Percentiles rank a stretch among this genome's conserved stretches.
Conservation (phyloP, 192 early-diverging fungal genomes). For the Backusella morwellensis region DNA sequence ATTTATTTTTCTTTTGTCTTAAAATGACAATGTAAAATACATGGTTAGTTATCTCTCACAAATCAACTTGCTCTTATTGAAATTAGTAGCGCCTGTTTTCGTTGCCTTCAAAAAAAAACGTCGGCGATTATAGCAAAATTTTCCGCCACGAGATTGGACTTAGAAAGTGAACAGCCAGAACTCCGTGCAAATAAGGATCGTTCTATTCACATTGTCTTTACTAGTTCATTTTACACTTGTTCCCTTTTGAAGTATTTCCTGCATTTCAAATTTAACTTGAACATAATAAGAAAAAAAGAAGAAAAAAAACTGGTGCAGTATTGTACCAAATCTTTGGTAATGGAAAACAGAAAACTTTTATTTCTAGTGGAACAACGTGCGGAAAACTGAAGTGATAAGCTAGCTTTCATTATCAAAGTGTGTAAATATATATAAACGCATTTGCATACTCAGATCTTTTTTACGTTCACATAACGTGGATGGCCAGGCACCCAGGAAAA, state of each 20-base stretch:
- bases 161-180: neutral
- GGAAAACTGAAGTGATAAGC: neutral
- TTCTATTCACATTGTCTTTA: neutral
- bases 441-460: neutral
- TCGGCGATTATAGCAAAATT: slow-evolving; percentile 1
- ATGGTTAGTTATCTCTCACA: neutral
- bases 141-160: neutral
- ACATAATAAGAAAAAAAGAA: neutral
- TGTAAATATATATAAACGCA: neutral
- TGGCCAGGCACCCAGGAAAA: neutral
- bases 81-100: neutral
- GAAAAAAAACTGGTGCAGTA: neutral
- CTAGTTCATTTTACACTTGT: neutral
- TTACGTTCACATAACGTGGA: neutral
- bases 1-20: neutral
- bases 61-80: neutral
- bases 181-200: neutral
- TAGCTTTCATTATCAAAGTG: neutral
- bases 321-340: too few relatives aligned
- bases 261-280: neutral
- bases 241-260: neutral
- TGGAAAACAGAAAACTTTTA: neutral
- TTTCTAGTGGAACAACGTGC: neutral
- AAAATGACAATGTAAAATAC: neutral
- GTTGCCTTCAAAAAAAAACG: neutral